phyloP scores from a whole-genome alignment of 208 protist species.

The Blechomonas ayalai region DNA sequence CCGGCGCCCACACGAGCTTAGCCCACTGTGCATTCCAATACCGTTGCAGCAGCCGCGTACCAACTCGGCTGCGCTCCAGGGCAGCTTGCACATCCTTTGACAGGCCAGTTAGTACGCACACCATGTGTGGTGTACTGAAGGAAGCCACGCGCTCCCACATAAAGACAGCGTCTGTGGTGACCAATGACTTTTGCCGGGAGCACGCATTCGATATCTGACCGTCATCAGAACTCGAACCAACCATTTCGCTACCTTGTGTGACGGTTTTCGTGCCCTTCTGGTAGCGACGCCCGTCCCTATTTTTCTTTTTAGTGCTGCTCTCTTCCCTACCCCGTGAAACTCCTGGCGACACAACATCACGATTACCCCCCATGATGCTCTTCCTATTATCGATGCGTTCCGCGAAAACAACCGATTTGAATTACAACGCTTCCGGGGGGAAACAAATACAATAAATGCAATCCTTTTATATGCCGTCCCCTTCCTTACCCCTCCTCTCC shows the following conservation, averaged over 20 bases:
- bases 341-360: too few species aligned
- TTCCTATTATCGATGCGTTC: not conserved
- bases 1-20: slow-evolving; percentile 52
- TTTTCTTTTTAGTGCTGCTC: too few species aligned
- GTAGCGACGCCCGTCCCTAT: too few species aligned
- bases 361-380: not conserved
- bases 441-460: slow-evolving; percentile 3
- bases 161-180: slow-evolving; percentile 33
- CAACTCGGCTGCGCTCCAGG: slow-evolving; percentile 30
- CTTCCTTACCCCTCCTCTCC: slow-evolving; percentile 4
- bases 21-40: slow-evolving; percentile 82
- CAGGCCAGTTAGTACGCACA: slow-evolving; percentile 42
- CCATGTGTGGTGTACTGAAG: slow-evolving; percentile 44
- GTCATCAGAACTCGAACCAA: too few species aligned
- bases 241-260: too few species aligned
- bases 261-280: too few species aligned
- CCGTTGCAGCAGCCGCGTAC: slow-evolving; percentile 52
- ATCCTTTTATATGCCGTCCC: not conserved
- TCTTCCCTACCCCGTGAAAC: too few species aligned
- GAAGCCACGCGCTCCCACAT: slow-evolving; percentile 65
- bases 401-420: too few species aligned
- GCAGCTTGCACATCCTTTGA: slow-evolving; percentile 29
- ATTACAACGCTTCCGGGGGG: slow-evolving; percentile 1
- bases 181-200: too few species aligned
- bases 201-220: too few species aligned